phyloP scores from a whole-genome alignment of 2,329 filamentous ascomycete species.

The Colletotrichum abscissum region DNA sequence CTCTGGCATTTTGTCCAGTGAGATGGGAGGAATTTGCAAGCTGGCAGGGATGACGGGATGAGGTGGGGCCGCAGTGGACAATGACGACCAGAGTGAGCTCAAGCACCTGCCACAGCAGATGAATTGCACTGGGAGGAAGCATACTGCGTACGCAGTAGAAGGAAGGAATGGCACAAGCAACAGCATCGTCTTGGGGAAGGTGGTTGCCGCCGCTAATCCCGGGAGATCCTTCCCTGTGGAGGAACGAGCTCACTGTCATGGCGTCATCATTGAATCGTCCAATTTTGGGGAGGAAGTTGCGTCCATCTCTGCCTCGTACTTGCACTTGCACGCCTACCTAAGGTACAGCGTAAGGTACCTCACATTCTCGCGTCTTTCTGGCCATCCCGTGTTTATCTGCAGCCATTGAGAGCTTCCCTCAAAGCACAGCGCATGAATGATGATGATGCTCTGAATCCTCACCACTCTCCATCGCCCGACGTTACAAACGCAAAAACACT shows the following conservation, averaged over 20 bases:
- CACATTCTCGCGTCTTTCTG: not conserved
- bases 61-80: not conserved
- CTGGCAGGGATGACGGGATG: not conserved
- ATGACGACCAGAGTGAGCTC: not conserved
- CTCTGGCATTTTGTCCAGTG: not conserved
- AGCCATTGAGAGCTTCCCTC: conserved; percentile 6
- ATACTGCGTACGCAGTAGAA: too few species aligned
- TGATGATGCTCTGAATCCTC: not conserved
- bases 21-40: conserved; percentile 1
- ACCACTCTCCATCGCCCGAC: not conserved
- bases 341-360: not conserved
- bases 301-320: not conserved
- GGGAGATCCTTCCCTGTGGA: not conserved
- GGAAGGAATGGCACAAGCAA: not conserved
- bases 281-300: not conserved
- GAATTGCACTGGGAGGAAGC: not conserved
- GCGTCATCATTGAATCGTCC: conserved; percentile 5
- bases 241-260: not conserved
- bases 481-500: not conserved
- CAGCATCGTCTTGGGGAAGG: not conserved
- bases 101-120: not conserved
- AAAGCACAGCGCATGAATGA: not conserved
- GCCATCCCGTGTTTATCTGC: not conserved
- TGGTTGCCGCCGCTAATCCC: not conserved
- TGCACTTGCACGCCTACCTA: not conserved